These are phyloP conservation scores for Podaxis sp. DNA, from an alignment of 768 basidiomycete genomes.

Conservation along the genomic window DNA sequence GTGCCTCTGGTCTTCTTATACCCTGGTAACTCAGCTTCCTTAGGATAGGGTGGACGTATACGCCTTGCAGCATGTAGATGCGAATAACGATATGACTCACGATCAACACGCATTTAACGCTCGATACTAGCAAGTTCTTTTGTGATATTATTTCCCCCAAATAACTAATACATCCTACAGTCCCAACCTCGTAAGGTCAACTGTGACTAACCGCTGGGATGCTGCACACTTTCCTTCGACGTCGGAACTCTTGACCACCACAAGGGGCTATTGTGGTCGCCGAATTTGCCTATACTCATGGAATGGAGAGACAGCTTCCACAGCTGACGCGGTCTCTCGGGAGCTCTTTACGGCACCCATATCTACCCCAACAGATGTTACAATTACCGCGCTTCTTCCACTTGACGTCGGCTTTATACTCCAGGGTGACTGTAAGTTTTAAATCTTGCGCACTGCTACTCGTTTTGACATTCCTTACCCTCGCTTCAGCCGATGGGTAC, in stretches of 20 bases:
- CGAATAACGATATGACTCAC: conserved; percentile 28
- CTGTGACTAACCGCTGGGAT: conserved; percentile 5
- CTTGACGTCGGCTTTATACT: conserved; percentile 55
- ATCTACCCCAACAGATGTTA: background rate
- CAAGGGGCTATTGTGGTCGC: conserved; percentile 23
- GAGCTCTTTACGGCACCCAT: background rate
- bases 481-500: conserved; percentile 44
- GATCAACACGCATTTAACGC: background rate
- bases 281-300: conserved; percentile 8
- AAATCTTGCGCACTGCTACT: background rate
- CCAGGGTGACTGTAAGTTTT: conserved; percentile 56
- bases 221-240: conserved; percentile 12
- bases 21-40: background rate
- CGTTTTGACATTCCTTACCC: conserved; percentile 9
- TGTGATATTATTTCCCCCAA: background rate
- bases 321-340: background rate
- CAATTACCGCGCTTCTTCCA: conserved; percentile 31
- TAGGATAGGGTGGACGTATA: conserved; percentile 40
- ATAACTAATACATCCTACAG: background rate
- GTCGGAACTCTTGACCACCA: conserved; percentile 4
- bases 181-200: conserved; percentile 2
- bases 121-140: conserved; percentile 6
- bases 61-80: conserved; percentile 27
- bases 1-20: no score
- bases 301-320: background rate